These are phyloP conservation scores for Phallus indusiatus DNA, from an alignment of 768 basidiomycete species.

Conservation along the genomic window DNA sequence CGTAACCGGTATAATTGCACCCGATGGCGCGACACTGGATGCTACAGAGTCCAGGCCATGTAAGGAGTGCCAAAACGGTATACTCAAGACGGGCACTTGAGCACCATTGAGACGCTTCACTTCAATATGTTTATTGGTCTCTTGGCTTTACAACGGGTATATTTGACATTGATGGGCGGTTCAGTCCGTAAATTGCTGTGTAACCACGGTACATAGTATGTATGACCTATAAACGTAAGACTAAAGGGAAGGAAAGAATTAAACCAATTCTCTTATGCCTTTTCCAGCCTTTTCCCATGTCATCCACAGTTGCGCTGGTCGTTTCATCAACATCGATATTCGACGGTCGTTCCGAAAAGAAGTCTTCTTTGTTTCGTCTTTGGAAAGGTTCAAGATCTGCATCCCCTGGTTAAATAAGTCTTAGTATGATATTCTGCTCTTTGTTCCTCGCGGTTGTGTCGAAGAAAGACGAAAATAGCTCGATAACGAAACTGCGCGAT, in stretches of 20 bases:
- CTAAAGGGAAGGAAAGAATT: slow-evolving; percentile 2
- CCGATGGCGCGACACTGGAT: slow-evolving; percentile 61
- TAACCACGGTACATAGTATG: slow-evolving; percentile 68
- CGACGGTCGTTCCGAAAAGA: slow-evolving; percentile 18
- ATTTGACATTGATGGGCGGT: slow-evolving; percentile 68
- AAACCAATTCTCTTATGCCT: no score
- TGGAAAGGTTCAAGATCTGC: slow-evolving; percentile 32
- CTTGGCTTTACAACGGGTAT: slow-evolving; percentile 20
- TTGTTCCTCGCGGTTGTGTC: slow-evolving; percentile 83
- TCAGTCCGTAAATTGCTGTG: slow-evolving; percentile 56
- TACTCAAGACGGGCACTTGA: slow-evolving; percentile 28
- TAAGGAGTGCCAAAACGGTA: slow-evolving; percentile 70
- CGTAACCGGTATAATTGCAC: slow-evolving; percentile 69
- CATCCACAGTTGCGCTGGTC: slow-evolving; percentile 66
- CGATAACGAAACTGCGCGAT: slow-evolving; percentile 70
- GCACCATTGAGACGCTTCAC: slow-evolving; percentile 15
- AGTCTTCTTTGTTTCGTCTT: slow-evolving; percentile 16
- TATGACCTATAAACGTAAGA: neutral
- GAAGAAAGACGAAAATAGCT: slow-evolving; percentile 81
- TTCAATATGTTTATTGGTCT: neutral
- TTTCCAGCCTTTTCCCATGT: slow-evolving; percentile 62
- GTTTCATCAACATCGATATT: slow-evolving; percentile 39
- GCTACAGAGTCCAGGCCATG: slow-evolving; percentile 66
- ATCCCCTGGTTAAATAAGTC: slow-evolving; percentile 44
- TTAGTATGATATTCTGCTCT: slow-evolving; percentile 64